phyloP scores from a whole-genome alignment of 768 basidiomycete genomes.

The Boletus speciosus region DNA sequence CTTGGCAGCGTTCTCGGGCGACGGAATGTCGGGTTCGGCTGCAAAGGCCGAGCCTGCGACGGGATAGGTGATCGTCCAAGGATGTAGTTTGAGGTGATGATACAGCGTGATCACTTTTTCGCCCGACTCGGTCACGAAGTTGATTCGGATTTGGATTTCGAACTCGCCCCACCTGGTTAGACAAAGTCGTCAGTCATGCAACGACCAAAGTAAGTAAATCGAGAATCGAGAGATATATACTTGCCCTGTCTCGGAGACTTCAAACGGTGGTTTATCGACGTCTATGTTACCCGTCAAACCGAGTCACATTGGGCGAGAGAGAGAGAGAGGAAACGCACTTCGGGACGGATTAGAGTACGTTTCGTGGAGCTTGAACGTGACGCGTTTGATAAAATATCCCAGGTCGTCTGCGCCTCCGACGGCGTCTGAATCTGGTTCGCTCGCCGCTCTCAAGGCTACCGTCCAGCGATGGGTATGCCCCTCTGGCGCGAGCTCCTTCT shows the following conservation, averaged over 20 bases:
- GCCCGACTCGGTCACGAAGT: slow-evolving; percentile 82
- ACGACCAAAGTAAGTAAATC: background rate
- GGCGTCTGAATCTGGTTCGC: slow-evolving; percentile 63
- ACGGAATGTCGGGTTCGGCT: slow-evolving; percentile 63
- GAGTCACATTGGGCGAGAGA: background rate
- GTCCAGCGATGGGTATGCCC: slow-evolving; percentile 98
- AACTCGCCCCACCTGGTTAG: slow-evolving; percentile 91
- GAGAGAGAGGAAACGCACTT: slow-evolving; percentile 50
- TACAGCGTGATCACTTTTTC: slow-evolving; percentile 87
- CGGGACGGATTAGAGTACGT: slow-evolving; percentile 89
- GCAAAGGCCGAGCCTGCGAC: slow-evolving; percentile 7
- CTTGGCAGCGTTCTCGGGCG: slow-evolving; percentile 63
- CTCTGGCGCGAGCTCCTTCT: slow-evolving; percentile 53
- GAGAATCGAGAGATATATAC: slow-evolving; percentile 12
- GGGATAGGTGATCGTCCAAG: slow-evolving; percentile 57
- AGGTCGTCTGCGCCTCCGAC: slow-evolving; percentile 92
- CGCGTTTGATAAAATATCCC: slow-evolving; percentile 89
- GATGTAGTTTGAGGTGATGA: slow-evolving; percentile 95
- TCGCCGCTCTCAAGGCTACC: slow-evolving; percentile 85
- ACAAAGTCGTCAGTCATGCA: background rate
- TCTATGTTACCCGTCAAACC: slow-evolving; percentile 43
- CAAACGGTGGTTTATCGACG: slow-evolving; percentile 90
- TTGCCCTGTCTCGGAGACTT: slow-evolving; percentile 92
- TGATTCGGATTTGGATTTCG: slow-evolving; percentile 89
- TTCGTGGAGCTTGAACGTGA: slow-evolving; percentile 96